Conservation (phyloP, 2,329 filamentous ascomycete species). For the Exophiala oligosperma region DNA sequence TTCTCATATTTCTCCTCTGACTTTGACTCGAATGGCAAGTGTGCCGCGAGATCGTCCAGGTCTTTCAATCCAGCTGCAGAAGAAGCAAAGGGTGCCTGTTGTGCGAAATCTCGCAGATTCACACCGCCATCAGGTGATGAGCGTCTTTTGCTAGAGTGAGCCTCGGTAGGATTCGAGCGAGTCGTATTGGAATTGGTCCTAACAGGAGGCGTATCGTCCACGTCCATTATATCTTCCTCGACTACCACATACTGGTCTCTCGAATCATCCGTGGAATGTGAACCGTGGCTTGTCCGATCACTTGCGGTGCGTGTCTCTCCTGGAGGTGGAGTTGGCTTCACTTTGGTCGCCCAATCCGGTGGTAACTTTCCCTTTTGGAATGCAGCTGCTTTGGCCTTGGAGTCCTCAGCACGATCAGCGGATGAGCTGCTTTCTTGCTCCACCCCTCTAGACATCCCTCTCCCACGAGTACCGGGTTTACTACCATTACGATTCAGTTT, state of each 20-base stretch:
- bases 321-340: constrained; percentile 1
- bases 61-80: constrained; percentile 52
- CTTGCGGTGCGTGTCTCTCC: not conserved
- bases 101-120: constrained; percentile 52
- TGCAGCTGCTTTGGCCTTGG: constrained; percentile 17
- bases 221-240: constrained; percentile 47
- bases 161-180: not conserved
- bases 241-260: constrained; percentile 21
- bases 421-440: constrained; percentile 11
- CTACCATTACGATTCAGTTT: constrained; percentile 16
- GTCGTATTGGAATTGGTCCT: constrained; percentile 10
- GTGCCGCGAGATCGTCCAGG: constrained; percentile 53
- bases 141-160: constrained; percentile 5
- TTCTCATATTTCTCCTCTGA: constrained; percentile 41
- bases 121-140: constrained; percentile 32
- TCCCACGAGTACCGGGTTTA: constrained; percentile 21
- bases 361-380: constrained; percentile 26
- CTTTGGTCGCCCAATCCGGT: constrained; percentile 21
- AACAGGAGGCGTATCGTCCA: constrained; percentile 41
- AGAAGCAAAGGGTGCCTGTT: constrained; percentile 51
- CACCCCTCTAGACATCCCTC: constrained; percentile 16
- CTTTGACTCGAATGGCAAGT: constrained; percentile 60
- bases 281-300: not conserved
- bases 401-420: constrained; percentile 18
- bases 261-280: constrained; percentile 9